Evolutionary conservation across 2,329 filamentous ascomycete genomes (phyloP), one percentile per base, ranked within the genome.

Genomic region (Hypoxylon sp.): DNA sequence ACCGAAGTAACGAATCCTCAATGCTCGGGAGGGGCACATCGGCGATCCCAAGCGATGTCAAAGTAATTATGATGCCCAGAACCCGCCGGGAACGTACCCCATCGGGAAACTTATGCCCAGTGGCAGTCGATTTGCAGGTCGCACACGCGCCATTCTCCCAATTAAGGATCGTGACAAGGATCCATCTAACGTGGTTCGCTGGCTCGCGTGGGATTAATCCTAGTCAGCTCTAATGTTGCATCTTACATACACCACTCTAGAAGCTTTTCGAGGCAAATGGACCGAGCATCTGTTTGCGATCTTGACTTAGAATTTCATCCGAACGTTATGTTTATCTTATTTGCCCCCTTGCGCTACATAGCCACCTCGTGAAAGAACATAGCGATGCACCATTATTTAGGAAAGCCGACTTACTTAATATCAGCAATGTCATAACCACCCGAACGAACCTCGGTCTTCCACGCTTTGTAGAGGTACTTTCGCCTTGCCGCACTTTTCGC

Each of bases 131-230:
- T 65, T 65, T 68, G 58, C 50, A 54, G 42, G 33, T 27, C 64
- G 64, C 64, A 65, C 40, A 67, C 61, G 56, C 40, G 25, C 57
- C 14, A 66, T 46, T 31, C 7, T 22, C 60, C 66, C 61, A 72
- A 70, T 67, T 67, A 68, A 68, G 61, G 69, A 64, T 66, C 64
- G 50, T 58, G 61, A 33, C 64, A 53, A 68, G 66, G 67, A 61
- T 60, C 58, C 48, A 30, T 54, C 33, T 53, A 58, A 63, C 13
- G 50, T 64, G 48, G 66, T 66, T 67, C 54, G 57, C 51, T 67
- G 63, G 66, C 44, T 69, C 63, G 59, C 64, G 58, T 72, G 66
- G 67, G 65, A 71, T 69, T 58, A 35, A 70, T 61, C 69, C 69
- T 42, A 35, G 69, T 70, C 61, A 64, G 59, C 58, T 44, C 59